phyloP scores from a whole-genome alignment of 768 basidiomycete species.

The Mycena chlorophos region DNA sequence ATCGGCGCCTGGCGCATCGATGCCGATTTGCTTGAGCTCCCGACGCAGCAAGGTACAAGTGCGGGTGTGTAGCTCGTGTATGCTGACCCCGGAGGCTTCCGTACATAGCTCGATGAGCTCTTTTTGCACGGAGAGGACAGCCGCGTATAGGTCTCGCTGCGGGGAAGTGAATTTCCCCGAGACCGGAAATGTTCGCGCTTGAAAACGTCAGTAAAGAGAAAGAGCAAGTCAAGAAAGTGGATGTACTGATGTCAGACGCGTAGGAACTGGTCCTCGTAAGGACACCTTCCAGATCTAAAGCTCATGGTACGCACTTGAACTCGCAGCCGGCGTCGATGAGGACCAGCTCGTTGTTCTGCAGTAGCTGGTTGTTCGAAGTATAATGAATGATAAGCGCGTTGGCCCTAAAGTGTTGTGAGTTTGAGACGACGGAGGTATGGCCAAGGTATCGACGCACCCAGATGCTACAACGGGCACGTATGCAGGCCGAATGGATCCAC shows the following conservation, averaged over 20 bases:
- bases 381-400: conserved; percentile 95
- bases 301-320: conserved; percentile 59
- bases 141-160: conserved; percentile 84
- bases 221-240: not conserved
- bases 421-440: not conserved
- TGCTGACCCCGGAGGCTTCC: conserved; percentile 52
- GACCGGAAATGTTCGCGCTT: conserved; percentile 86
- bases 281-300: not conserved
- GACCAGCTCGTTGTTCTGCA: conserved; percentile 71
- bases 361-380: conserved; percentile 82
- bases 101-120: conserved; percentile 61
- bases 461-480: conserved; percentile 98
- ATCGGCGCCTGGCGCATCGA: conserved; percentile 56
- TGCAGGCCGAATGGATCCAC: conserved; percentile 84
- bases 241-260: conserved; percentile 88
- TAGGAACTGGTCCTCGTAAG: conserved; percentile 61
- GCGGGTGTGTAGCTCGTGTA: conserved; percentile 76
- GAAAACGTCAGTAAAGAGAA: conserved; percentile 8
- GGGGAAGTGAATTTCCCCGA: conserved; percentile 76
- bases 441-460: conserved; percentile 63
- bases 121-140: conserved; percentile 73
- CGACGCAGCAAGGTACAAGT: conserved; percentile 65
- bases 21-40: conserved; percentile 80
- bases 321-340: conserved; percentile 93
- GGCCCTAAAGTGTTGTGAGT: conserved; percentile 45